Evolutionary conservation across 441 rosid genomes (phyloP).

Genomic region (Adansonia gregorii): DNA sequence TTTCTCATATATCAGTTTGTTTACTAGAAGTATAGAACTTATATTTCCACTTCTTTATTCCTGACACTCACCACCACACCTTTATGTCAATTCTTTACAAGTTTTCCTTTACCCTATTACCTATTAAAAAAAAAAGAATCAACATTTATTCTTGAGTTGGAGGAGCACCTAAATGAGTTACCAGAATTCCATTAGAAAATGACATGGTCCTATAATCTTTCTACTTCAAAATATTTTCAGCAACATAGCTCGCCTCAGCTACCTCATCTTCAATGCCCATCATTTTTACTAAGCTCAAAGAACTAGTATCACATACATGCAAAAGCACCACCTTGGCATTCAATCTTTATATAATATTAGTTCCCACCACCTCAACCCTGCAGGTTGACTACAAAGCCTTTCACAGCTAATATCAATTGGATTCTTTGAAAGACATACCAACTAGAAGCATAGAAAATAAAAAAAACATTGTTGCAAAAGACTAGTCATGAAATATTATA

Average conservation of each 20-base stretch:
- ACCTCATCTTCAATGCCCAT: background rate
- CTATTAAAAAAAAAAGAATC: background rate
- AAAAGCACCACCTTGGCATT: background rate
- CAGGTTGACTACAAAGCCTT: background rate
- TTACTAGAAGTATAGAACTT: background rate
- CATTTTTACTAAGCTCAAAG: background rate
- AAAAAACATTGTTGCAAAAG: background rate
- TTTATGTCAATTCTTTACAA: background rate
- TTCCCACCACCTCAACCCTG: background rate
- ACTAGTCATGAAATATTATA: background rate
- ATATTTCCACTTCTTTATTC: background rate
- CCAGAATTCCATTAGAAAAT: background rate
- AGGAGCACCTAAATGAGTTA: background rate
- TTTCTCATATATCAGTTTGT: background rate
- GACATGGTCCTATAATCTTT: background rate
- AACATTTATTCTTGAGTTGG: conserved; percentile 4
- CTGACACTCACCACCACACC: background rate
- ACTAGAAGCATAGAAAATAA: background rate
- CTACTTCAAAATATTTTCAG: background rate
- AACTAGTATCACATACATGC: background rate
- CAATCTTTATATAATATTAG: background rate
- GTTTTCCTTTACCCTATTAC: background rate
- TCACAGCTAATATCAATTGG: background rate
- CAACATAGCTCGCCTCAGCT: conserved; percentile 7
- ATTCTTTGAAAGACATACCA: background rate